These are phyloP conservation scores for Xylaria sp. DNA, from an alignment of 2,329 filamentous ascomycete genomes.

Conservation along the genomic window DNA sequence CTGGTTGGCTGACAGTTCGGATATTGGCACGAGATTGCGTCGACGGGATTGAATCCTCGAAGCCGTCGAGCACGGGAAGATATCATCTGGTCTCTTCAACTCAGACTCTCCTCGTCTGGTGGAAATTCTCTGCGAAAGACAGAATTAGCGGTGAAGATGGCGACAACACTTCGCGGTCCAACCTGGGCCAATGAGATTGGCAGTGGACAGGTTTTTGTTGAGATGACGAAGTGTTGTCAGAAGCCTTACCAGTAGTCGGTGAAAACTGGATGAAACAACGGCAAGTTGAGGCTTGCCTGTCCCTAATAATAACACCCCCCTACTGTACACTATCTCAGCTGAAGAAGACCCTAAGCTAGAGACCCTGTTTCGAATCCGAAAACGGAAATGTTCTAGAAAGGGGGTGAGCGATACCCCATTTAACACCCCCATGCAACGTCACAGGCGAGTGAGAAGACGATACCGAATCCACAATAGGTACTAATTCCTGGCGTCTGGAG, in stretches of 20 bases:
- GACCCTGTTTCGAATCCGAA: conserved; percentile 23
- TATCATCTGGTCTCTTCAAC: not conserved
- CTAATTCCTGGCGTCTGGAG: conserved; percentile 5
- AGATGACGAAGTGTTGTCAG: not conserved
- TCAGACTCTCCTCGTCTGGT: not conserved
- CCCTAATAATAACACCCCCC: conserved; percentile 18
- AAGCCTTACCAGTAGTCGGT: conserved; percentile 7
- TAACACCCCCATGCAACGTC: conserved; percentile 15
- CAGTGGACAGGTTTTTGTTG: not conserved
- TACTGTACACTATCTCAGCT: conserved; percentile 13
- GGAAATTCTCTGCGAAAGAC: conserved; percentile 8
- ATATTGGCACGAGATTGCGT: conserved; percentile 17
- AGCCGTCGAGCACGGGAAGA: not conserved
- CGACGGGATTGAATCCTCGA: conserved; percentile 9
- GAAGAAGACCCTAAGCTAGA: conserved; percentile 6
- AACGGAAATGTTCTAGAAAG: conserved; percentile 38
- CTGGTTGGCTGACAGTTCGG: conserved; percentile 9
- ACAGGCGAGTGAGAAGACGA: conserved; percentile 9
- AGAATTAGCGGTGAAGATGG: conserved; percentile 18
- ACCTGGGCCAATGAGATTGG: conserved; percentile 4
- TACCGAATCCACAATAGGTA: conserved; percentile 27
- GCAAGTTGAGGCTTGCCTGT: conserved; percentile 27
- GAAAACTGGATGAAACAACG: conserved; percentile 19
- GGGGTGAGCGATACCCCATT: not conserved
- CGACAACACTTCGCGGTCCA: not conserved